phyloP scores from a whole-genome alignment of 2,329 filamentous ascomycete species.

The Oidium heveae region DNA sequence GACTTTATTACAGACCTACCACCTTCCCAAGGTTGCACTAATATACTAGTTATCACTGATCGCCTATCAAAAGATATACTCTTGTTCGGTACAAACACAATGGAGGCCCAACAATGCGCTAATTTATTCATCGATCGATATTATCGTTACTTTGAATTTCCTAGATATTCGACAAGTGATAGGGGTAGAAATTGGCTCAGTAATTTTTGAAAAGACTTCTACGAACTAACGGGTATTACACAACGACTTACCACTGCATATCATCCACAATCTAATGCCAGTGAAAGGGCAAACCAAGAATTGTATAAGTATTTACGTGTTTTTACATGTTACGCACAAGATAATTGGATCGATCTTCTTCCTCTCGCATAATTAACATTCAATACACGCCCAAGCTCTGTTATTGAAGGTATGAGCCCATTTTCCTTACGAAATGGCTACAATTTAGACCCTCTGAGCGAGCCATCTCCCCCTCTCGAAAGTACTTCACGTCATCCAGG shows the following conservation, averaged over 20 bases:
- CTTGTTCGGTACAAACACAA: too few species aligned
- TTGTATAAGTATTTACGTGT: slow-evolving; percentile 1
- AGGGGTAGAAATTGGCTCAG: too few species aligned
- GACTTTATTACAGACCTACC: too few species aligned
- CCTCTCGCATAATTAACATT: slow-evolving; percentile 1
- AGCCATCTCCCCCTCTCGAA: not conserved
- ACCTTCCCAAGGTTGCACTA: too few species aligned
- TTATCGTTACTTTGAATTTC: too few species aligned
- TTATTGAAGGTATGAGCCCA: not conserved
- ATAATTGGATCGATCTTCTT: slow-evolving; percentile 2
- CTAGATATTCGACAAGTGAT: too few species aligned
- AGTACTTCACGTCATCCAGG: not conserved
- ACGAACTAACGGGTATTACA: too few species aligned
- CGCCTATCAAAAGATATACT: too few species aligned
- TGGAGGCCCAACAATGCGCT: too few species aligned
- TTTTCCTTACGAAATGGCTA: not conserved
- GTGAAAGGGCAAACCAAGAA: slow-evolving; percentile 1
- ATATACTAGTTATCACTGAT: too few species aligned
- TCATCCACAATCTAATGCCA: not conserved
- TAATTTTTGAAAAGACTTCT: too few species aligned
- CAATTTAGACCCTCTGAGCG: not conserved
- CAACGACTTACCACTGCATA: not conserved
- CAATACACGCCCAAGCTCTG: not conserved
- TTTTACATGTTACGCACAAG: slow-evolving; percentile 2
- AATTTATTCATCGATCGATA: too few species aligned